These are phyloP conservation scores for Starmerella riodocensis DNA, from an alignment of 805 yeast genomes.

Conservation along the genomic window DNA sequence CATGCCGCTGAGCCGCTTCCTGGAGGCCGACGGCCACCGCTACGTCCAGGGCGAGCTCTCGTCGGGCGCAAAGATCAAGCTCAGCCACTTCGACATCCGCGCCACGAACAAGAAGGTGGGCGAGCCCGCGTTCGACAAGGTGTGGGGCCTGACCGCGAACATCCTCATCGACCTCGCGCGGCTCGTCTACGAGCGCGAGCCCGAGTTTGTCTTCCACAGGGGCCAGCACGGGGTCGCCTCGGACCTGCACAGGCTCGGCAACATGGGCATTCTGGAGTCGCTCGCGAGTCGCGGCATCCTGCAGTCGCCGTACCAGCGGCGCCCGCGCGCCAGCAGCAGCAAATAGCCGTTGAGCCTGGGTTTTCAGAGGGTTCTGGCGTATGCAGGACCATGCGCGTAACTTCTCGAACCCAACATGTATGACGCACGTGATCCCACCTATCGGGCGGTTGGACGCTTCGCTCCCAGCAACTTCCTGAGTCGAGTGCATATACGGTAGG, in stretches of 20 bases:
- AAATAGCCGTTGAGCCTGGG: too few species aligned
- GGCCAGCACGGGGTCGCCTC: neutral
- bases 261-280: conserved; percentile 2
- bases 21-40: conserved; percentile 13
- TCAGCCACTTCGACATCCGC: conserved; percentile 25
- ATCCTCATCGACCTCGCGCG: conserved; percentile 31
- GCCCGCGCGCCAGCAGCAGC: too few species aligned
- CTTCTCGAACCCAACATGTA: too few species aligned
- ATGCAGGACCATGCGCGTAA: too few species aligned
- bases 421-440: too few species aligned
- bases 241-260: conserved; percentile 3
- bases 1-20: conserved; percentile 21
- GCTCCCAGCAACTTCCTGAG: too few species aligned
- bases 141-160: conserved; percentile 35
- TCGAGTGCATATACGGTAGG: too few species aligned
- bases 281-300: neutral
- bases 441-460: too few species aligned
- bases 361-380: too few species aligned
- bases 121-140: conserved; percentile 24
- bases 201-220: conserved; percentile 21
- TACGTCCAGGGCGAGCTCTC: conserved; percentile 15
- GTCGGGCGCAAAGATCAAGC: conserved; percentile 27
- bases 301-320: too few species aligned
- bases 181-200: conserved; percentile 25
- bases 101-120: conserved; percentile 23